Conservation (phyloP, 495 filamentous ascomycete genomes). For the Hypoxylon fragiforme region DNA sequence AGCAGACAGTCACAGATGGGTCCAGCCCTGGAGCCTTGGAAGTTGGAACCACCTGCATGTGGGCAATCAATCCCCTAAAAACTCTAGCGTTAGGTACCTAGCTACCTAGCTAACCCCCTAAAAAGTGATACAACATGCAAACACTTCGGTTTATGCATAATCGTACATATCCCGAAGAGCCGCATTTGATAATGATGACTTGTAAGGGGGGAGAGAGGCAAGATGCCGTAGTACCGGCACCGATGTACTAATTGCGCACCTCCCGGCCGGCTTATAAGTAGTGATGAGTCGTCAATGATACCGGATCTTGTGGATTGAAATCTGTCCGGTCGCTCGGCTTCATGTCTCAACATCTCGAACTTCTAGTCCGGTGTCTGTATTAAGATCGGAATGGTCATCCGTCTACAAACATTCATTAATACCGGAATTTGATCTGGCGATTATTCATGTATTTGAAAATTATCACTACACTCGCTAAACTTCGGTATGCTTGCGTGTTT, state of each 20-base stretch:
- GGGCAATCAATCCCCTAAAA: too few species aligned
- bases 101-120: too few species aligned
- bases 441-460: neutral
- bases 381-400: neutral
- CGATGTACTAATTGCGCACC: neutral
- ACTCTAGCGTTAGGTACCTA: too few species aligned
- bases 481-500: neutral
- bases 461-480: neutral
- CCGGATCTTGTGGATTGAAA: neutral
- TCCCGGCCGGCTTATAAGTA: constrained; percentile 15
- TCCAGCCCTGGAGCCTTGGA: too few species aligned
- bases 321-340: constrained; percentile 8
- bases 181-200: constrained; percentile 9
- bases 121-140: too few species aligned
- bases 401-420: constrained; percentile 15
- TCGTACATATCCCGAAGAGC: too few species aligned
- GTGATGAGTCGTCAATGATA: neutral
- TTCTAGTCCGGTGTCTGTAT: neutral
- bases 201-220: constrained; percentile 4
- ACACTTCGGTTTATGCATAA: too few species aligned
- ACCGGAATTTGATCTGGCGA: neutral
- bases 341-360: neutral
- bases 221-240: constrained; percentile 2
- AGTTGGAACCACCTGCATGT: too few species aligned
- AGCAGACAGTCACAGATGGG: neutral